Evolutionary conservation across 164 flowering plant genomes (phyloP).

Genomic region (Vitis cinerea): DNA sequence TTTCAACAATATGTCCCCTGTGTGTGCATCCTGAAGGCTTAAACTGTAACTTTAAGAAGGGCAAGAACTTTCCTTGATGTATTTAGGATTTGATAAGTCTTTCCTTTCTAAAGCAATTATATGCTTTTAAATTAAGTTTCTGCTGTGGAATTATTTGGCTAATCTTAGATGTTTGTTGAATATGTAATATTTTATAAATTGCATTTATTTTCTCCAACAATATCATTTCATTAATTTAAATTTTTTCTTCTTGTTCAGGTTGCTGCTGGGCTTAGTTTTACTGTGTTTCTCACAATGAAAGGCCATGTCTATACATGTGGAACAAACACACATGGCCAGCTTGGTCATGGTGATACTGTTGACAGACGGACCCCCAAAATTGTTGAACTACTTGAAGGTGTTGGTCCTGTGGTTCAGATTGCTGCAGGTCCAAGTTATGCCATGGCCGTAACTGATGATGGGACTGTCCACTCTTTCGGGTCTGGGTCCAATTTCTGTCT

Average conservation of each 20-base stretch:
- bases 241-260: constrained; percentile 46
- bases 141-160: not conserved
- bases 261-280: constrained; percentile 83
- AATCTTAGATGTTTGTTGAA: not conserved
- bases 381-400: constrained; percentile 47
- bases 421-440: constrained; percentile 85
- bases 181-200: not conserved
- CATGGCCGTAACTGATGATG: constrained; percentile 67
- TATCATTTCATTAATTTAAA: not conserved
- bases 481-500: constrained; percentile 93
- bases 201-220: not conserved
- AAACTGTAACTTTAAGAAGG: too few relatives aligned
- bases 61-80: not conserved
- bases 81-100: not conserved
- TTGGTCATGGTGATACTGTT: constrained; percentile 82
- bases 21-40: too few relatives aligned
- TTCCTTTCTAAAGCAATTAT: not conserved
- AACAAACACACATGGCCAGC: constrained; percentile 77
- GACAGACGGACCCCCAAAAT: constrained; percentile 73
- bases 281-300: constrained; percentile 70
- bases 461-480: constrained; percentile 81
- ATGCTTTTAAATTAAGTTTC: not conserved
- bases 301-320: constrained; percentile 94
- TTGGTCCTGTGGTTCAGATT: constrained; percentile 70
- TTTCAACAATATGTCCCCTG: too few relatives aligned